These are phyloP conservation scores for Leishmania tarentolae DNA, from an alignment of 208 protist genomes.

Conservation along the genomic window DNA sequence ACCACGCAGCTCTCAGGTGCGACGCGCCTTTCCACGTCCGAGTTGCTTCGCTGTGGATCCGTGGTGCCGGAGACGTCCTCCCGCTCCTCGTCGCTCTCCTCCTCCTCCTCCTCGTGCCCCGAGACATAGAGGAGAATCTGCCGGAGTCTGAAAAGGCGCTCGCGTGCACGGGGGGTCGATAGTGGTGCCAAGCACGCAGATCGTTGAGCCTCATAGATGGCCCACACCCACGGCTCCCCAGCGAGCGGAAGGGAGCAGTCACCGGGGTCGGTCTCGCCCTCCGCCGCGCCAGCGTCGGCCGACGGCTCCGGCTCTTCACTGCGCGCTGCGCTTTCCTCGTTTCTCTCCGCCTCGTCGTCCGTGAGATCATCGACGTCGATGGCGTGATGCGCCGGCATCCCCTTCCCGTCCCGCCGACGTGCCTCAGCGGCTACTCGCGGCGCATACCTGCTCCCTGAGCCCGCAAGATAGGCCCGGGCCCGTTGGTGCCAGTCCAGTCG, in stretches of 20 bases:
- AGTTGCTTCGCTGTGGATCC: background rate
- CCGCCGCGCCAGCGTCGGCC: background rate
- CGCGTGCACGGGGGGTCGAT: background rate
- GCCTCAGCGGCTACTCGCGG: too few species aligned
- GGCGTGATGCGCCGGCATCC: background rate
- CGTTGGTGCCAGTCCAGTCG: conserved; percentile 38
- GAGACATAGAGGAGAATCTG: conserved; percentile 1
- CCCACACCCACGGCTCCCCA: background rate
- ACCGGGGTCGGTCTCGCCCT: background rate
- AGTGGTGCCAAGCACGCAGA: background rate
- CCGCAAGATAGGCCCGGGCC: conserved; percentile 3
- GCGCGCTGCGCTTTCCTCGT: background rate
- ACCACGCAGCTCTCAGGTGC: background rate
- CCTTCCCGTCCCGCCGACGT: background rate
- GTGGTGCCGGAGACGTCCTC: background rate
- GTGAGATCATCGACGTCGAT: conserved; percentile 2
- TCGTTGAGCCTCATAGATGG: conserved; percentile 6
- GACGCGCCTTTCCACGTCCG: background rate
- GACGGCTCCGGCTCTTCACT: background rate
- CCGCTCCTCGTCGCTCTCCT: background rate
- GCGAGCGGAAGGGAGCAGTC: background rate
- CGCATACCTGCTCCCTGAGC: background rate
- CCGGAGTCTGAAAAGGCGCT: background rate
- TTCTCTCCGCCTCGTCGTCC: conserved; percentile 14
- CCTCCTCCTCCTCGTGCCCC: conserved; percentile 2